Evolutionary conservation across 768 basidiomycete species (phyloP), one percentile per base, ranked within the genome.

Genomic region (Boletus rubescentipes): DNA sequence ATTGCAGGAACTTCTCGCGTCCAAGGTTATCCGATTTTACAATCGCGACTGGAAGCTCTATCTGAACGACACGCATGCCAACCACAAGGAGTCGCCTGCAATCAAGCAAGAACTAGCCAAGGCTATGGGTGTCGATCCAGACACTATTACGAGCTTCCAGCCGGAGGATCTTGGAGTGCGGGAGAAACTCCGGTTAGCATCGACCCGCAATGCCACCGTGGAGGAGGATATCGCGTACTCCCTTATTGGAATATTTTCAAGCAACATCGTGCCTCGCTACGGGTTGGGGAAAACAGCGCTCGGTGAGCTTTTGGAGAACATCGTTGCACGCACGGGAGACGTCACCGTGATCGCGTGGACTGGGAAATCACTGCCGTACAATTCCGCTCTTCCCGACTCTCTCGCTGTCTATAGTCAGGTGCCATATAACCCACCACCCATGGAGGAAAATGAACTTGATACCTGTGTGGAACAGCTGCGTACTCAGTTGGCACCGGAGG

Each of bases 11-110:
- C 34, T 57, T 15, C 59, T 61, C 9, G 40, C 49, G 6, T 37
- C 58, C 1, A 61, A 56, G n/a, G 40, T 50, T 18, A 30, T 60
- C 38, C 31, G 59, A 8, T 61, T 61, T 21, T 61, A 48, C 8
- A 53, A 49, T 15, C 21, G 38, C 3, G 34, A 53, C 0, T 61
- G 60, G 60, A 45, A 51, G 11, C 46, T 23, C 5, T 61, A 54
- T 18, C 46, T 51, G 11, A 37, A 42, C 7, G 61, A 61, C 21
- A 26, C 5, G 3, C 31, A 34, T 1, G 2, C 35, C 16, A 58
- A 61, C 29, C 61, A 61, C 32, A 56, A 60, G 20, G 47, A 61
- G 0, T 55, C 58, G 5, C 31, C 43, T 2, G 16, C 11, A 10
- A 61, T 61, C 31, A 54, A 46, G 46, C 23, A 51, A 16, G 59